Percentiles rank a stretch among this genome's conserved stretches.
These are phyloP conservation scores for Vinca minor DNA, from an alignment of 257 asterid genomes.

Conservation along the genomic window DNA sequence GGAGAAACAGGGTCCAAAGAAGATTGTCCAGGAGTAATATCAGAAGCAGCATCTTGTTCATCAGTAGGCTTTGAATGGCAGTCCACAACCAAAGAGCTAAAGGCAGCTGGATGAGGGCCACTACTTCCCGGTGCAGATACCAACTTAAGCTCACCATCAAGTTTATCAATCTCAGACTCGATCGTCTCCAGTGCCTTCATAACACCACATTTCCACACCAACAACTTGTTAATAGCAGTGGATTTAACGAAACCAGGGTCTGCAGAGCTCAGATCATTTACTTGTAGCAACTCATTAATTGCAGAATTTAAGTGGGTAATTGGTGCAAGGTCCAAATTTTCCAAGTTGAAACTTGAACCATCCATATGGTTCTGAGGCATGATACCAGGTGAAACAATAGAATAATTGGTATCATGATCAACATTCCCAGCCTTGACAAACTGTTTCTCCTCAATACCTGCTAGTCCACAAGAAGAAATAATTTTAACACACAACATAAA, in stretches of 20 bases:
- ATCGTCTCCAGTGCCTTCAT: conserved; percentile 71
- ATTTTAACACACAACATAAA: no score
- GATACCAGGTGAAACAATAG: conserved; percentile 45
- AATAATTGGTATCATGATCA: conserved; percentile 35
- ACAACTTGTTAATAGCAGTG: conserved; percentile 61
- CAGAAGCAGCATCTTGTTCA: conserved; percentile 39
- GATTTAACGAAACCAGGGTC: conserved; percentile 50
- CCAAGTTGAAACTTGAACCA: conserved; percentile 55
- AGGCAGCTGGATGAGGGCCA: conserved; percentile 30
- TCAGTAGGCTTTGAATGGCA: conserved; percentile 35
- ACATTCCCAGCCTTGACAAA: conserved; percentile 33
- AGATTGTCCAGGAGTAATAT: conserved; percentile 29
- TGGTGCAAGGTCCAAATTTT: conserved; percentile 52
- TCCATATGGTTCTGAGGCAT: conserved; percentile 37
- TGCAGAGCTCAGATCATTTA: conserved; percentile 39
- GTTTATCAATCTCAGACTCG: conserved; percentile 78
- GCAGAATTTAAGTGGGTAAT: conserved; percentile 52
- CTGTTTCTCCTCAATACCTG: conserved; percentile 76
- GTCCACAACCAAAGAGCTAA: conserved; percentile 37
- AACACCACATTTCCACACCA: conserved; percentile 56
- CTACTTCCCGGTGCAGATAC: conserved; percentile 33
- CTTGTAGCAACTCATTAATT: conserved; percentile 53
- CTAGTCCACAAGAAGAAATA: conserved; percentile 6
- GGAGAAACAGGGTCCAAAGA: conserved; percentile 26
- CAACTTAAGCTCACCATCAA: conserved; percentile 70